A percentile compares a stretch with the other conserved stretches of the same genome.
These are phyloP conservation scores for Chaetomium tenue DNA, from an alignment of 495 filamentous ascomycete species.

Conservation along the genomic window DNA sequence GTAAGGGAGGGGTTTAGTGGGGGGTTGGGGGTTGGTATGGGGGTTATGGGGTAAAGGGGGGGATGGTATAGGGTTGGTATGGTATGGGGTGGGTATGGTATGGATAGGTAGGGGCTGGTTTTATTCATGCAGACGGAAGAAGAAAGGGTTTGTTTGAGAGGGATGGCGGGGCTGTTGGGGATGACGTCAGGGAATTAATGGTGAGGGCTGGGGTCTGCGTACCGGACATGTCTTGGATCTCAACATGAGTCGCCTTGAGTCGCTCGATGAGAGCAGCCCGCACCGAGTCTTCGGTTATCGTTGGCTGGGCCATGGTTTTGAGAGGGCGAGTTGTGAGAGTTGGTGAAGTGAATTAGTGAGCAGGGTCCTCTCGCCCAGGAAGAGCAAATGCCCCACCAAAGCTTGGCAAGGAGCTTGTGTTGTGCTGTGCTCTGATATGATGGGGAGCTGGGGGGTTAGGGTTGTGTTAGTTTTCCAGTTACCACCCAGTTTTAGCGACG, in stretches of 20 bases:
- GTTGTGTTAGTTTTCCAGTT: neutral
- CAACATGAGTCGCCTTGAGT: conserved; percentile 78
- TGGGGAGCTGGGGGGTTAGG: too few species aligned
- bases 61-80: too few species aligned
- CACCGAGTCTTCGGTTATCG: conserved; percentile 69
- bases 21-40: too few species aligned
- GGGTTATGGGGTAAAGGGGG: too few species aligned
- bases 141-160: conserved; percentile 5
- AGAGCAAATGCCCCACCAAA: conserved; percentile 19
- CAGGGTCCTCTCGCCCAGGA: too few species aligned
- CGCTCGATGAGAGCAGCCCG: conserved; percentile 65
- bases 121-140: neutral
- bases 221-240: conserved; percentile 94
- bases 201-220: conserved; percentile 28
- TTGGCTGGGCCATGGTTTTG: conserved; percentile 49
- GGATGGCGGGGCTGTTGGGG: neutral
- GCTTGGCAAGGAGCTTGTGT: conserved; percentile 23
- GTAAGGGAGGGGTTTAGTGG: too few species aligned
- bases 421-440: too few species aligned
- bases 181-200: conserved; percentile 33
- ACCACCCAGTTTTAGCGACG: neutral
- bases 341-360: conserved; percentile 4
- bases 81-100: too few species aligned
- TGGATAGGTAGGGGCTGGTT: too few species aligned
- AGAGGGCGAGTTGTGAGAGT: conserved; percentile 13